phyloP scores from a whole-genome alignment of 345 rosid species.

The Acer saccharum region DNA sequence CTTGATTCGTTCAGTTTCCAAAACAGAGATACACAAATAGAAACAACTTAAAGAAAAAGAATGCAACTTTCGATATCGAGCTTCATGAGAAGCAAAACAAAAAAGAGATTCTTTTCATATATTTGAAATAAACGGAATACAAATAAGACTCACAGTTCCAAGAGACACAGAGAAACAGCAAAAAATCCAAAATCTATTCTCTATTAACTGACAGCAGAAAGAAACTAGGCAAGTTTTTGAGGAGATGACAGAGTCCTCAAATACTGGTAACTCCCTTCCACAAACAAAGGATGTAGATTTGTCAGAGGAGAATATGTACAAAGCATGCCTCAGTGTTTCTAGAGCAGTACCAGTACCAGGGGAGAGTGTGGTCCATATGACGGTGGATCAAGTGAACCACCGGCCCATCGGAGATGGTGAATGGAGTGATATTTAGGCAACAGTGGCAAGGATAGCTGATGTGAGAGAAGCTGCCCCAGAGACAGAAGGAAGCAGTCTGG shows the following conservation, averaged over 20 bases:
- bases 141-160: too few species aligned
- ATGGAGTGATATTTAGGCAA: conserved; percentile 92
- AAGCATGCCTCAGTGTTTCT: conserved; percentile 83
- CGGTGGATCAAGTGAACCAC: too few species aligned
- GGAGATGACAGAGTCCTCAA: conserved; percentile 65
- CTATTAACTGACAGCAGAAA: conserved; percentile 63
- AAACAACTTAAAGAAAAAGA: too few species aligned
- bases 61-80: too few species aligned
- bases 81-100: too few species aligned
- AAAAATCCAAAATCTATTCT: background rate
- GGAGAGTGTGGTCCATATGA: conserved; percentile 36
- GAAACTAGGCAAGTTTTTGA: conserved; percentile 78
- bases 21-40: too few species aligned
- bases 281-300: conserved; percentile 68
- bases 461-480: conserved; percentile 73
- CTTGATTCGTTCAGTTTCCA: too few species aligned
- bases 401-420: conserved; percentile 47
- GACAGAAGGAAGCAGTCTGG: conserved; percentile 69
- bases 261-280: conserved; percentile 41
- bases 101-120: too few species aligned
- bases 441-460: conserved; percentile 73
- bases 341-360: conserved; percentile 47
- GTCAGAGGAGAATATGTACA: conserved; percentile 76
- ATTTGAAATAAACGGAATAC: too few species aligned
- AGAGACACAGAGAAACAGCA: too few species aligned